phyloP scores from a whole-genome alignment of 2,329 filamentous ascomycete genomes.

The Ilyonectria robusta region DNA sequence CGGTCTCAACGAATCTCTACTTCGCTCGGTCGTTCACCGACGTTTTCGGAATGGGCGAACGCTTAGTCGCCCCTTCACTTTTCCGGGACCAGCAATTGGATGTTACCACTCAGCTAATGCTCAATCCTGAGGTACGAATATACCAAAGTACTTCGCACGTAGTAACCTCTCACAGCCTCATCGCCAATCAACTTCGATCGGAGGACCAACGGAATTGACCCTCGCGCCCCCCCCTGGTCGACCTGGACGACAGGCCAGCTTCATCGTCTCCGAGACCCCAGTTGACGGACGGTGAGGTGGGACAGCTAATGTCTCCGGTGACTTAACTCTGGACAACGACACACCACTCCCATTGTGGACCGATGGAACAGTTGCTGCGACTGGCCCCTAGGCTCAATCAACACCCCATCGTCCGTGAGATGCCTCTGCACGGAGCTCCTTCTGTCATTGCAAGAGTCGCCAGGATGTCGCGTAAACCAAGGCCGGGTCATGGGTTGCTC shows the following conservation, averaged over 20 bases:
- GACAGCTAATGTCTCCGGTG: slow-evolving; percentile 38
- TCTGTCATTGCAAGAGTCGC: slow-evolving; percentile 9
- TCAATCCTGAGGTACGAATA: not conserved
- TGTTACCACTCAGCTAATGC: not conserved
- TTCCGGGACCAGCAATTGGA: not conserved
- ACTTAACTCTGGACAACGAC: slow-evolving; percentile 30
- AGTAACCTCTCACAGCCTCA: not conserved
- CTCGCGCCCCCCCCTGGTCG: slow-evolving; percentile 11
- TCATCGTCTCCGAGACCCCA: slow-evolving; percentile 30
- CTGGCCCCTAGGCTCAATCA: not conserved
- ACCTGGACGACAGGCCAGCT: slow-evolving; percentile 13
- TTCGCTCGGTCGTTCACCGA: slow-evolving; percentile 27
- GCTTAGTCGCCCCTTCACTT: slow-evolving; percentile 1
- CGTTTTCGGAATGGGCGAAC: slow-evolving; percentile 16
- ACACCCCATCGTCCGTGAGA: slow-evolving; percentile 12
- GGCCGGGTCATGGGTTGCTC: not conserved
- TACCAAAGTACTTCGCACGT: not conserved
- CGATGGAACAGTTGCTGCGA: slow-evolving; percentile 21
- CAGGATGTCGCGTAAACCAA: slow-evolving; percentile 16
- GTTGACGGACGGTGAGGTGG: slow-evolving; percentile 31
- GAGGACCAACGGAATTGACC: slow-evolving; percentile 16
- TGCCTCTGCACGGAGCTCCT: slow-evolving; percentile 9
- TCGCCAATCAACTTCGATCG: slow-evolving; percentile 6
- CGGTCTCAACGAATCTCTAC: slow-evolving; percentile 18
- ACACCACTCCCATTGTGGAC: slow-evolving; percentile 21